Evolutionary conservation across 345 rosid genomes (phyloP).

Genomic region (Salix udensis): DNA sequence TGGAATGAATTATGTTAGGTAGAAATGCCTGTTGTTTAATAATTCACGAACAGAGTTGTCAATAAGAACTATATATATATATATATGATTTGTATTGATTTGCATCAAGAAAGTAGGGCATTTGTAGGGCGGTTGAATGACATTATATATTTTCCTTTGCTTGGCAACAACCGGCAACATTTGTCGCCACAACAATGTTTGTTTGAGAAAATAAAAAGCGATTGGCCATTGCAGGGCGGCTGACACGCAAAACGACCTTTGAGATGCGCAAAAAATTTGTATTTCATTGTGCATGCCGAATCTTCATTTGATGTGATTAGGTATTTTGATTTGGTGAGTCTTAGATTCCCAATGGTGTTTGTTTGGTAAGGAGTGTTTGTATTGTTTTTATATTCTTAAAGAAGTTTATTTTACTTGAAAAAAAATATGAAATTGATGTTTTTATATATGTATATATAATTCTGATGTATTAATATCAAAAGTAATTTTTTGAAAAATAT

Average conservation of each 20-base stretch:
- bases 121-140: too few relatives aligned
- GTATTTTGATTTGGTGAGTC: neutral
- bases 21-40: neutral
- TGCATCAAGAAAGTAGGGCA: neutral
- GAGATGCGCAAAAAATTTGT: neutral
- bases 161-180: neutral
- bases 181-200: neutral
- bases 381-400: too few relatives aligned
- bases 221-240: neutral
- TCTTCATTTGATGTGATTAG: neutral
- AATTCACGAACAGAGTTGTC: neutral
- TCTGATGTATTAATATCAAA: too few relatives aligned
- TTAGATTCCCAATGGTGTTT: too few relatives aligned
- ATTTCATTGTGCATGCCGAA: neutral
- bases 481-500: too few relatives aligned
- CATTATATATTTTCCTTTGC: neutral
- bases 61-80: neutral
- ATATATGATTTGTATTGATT: neutral
- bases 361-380: too few relatives aligned
- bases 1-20: neutral
- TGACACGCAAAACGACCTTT: neutral
- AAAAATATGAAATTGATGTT: too few relatives aligned
- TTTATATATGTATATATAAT: too few relatives aligned
- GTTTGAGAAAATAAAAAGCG: neutral
- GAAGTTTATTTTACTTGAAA: too few relatives aligned